These are phyloP conservation scores for Podaxis sp. DNA, from an alignment of 768 basidiomycete species.

Conservation along the genomic window DNA sequence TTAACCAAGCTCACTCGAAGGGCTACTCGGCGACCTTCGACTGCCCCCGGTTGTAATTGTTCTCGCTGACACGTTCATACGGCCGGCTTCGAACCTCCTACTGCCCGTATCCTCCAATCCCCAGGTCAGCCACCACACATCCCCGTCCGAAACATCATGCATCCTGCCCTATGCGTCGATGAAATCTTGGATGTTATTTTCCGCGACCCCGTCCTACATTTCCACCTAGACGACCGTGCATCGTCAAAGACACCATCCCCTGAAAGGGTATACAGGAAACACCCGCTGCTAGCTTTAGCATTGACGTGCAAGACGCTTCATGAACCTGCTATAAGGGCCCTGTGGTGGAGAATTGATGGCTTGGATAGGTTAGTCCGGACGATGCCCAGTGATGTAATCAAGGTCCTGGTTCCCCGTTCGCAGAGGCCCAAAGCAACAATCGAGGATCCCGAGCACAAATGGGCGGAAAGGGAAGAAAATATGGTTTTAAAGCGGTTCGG, in stretches of 20 bases:
- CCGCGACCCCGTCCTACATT: background rate
- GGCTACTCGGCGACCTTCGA: background rate
- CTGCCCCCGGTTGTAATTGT: background rate
- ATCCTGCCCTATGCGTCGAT: background rate
- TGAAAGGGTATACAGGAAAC: background rate
- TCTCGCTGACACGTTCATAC: background rate
- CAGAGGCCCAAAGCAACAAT: background rate
- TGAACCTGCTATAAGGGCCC: background rate
- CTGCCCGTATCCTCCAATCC: background rate
- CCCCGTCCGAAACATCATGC: background rate
- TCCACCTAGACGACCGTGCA: background rate
- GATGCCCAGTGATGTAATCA: background rate
- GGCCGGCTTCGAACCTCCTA: background rate
- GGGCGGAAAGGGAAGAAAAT: background rate
- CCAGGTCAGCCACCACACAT: background rate
- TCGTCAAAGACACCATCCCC: background rate
- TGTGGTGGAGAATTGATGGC: constrained; percentile 1
- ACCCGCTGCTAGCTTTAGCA: constrained; percentile 1
- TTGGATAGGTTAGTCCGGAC: background rate
- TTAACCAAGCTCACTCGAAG: background rate
- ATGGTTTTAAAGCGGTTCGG: background rate
- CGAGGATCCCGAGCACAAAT: background rate
- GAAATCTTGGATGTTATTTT: constrained; percentile 5
- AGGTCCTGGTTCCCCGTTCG: background rate
- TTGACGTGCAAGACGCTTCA: constrained; percentile 7